These are phyloP conservation scores for Vaccinium vitisidaea DNA, from an alignment of 148 eudicot species.

Conservation along the genomic window DNA sequence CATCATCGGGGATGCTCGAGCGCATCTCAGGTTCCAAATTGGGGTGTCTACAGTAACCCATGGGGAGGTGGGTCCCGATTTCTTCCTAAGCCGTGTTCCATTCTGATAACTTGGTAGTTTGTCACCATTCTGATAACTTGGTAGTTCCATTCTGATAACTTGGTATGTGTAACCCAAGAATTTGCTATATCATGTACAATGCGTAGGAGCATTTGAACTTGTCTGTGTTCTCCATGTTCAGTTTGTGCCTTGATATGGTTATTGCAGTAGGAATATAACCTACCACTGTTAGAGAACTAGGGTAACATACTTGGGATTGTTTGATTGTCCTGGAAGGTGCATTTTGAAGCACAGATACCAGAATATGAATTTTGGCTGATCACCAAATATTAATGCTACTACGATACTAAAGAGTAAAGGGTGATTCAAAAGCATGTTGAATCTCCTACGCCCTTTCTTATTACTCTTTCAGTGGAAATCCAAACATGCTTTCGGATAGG, in stretches of 20 bases:
- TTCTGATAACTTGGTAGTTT: too few species aligned
- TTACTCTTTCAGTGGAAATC: neutral
- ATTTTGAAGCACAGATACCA: neutral
- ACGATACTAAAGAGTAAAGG: neutral
- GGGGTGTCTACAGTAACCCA: too few species aligned
- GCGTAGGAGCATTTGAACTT: neutral
- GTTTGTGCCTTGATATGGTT: neutral
- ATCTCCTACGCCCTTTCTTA: neutral
- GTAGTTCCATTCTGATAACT: too few species aligned
- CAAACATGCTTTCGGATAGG: conserved; percentile 20
- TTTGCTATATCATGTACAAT: neutral
- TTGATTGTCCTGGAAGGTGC: neutral
- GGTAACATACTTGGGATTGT: neutral
- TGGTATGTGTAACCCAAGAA: neutral
- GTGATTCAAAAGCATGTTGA: conserved; percentile 3
- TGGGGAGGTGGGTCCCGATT: too few species aligned
- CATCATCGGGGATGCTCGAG: too few species aligned
- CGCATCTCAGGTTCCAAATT: too few species aligned
- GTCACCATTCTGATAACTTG: too few species aligned
- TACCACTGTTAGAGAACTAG: neutral
- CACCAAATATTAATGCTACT: neutral
- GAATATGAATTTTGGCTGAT: neutral
- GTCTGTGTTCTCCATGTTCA: neutral
- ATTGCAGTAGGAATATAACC: neutral
- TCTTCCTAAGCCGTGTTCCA: too few species aligned